Evolutionary conservation across 2,329 filamentous ascomycete genomes (phyloP).

Genomic region (Celoporthe dispersa): DNA sequence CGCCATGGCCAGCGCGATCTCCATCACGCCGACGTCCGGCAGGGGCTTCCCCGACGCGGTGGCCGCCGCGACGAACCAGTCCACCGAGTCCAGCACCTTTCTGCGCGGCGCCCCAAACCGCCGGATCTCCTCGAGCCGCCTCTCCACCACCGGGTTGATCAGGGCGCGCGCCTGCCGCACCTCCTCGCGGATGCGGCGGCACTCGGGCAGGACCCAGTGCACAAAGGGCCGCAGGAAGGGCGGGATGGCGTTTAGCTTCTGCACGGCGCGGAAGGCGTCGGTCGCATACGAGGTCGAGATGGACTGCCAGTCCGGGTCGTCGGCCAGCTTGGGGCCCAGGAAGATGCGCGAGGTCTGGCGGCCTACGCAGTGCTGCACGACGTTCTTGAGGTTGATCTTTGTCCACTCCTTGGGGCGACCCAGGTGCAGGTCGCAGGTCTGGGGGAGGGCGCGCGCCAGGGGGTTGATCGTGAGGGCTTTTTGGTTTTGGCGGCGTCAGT

Average conservation of each 20-base stretch:
- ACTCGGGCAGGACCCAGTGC: conserved; percentile 4
- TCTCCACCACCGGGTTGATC: conserved; percentile 11
- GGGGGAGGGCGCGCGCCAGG: not conserved
- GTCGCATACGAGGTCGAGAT: conserved; percentile 6
- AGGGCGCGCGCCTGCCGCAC: not conserved
- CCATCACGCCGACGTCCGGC: not conserved
- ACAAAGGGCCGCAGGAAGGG: not conserved
- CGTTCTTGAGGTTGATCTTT: not conserved
- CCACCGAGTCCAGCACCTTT: conserved; percentile 11
- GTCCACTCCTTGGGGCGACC: conserved; percentile 1
- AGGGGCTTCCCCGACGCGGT: not conserved
- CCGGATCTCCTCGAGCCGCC: conserved; percentile 13
- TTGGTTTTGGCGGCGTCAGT: not conserved
- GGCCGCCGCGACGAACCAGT: conserved; percentile 15
- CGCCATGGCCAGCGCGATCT: conserved; percentile 11
- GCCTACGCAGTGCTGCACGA: not conserved
- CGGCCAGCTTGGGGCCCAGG: conserved; percentile 5
- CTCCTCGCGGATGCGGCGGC: not conserved
- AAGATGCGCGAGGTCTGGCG: conserved; percentile 12
- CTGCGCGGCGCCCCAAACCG: conserved; percentile 9
- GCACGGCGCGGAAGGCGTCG: conserved; percentile 2
- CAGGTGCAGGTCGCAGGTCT: not conserved
- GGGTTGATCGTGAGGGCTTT: conserved; percentile 1
- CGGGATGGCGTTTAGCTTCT: not conserved
- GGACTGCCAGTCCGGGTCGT: conserved; percentile 9